phyloP scores from a whole-genome alignment of 2,329 filamentous ascomycete species.

The Scolecobasidium constrictum region DNA sequence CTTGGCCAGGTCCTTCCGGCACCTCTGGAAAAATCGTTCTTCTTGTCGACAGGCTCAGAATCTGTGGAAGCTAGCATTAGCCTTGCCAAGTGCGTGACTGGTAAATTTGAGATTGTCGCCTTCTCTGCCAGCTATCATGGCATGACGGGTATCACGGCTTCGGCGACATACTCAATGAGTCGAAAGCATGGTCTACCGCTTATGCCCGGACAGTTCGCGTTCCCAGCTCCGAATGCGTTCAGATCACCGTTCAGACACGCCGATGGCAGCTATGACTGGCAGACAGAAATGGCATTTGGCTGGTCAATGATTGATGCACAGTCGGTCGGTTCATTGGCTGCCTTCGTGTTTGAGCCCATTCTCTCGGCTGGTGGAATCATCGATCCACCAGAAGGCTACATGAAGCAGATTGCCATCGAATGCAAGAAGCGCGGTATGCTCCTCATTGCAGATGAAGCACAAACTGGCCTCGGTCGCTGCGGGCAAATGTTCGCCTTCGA shows the following conservation, averaged over 20 bases:
- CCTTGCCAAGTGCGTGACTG: constrained; percentile 52
- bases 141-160: constrained; percentile 42
- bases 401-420: constrained; percentile 40
- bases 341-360: constrained; percentile 52
- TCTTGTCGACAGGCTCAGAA: constrained; percentile 23
- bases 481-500: constrained; percentile 20
- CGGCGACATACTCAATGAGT: constrained; percentile 44
- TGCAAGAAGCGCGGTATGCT: constrained; percentile 23
- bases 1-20: constrained; percentile 17
- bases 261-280: constrained; percentile 55
- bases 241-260: constrained; percentile 48
- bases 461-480: constrained; percentile 24
- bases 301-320: constrained; percentile 50
- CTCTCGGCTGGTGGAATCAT: constrained; percentile 50
- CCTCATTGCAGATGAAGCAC: constrained; percentile 26
- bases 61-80: constrained; percentile 50
- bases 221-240: constrained; percentile 51
- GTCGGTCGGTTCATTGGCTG: constrained; percentile 50
- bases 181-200: constrained; percentile 34
- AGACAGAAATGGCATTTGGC: constrained; percentile 51
- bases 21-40: constrained; percentile 23
- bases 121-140: constrained; percentile 51
- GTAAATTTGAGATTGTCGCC: constrained; percentile 54
- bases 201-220: constrained; percentile 45
- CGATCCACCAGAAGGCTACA: constrained; percentile 48